Conservation (phyloP, 441 rosid species). For the Pelargonium exstipulatum region DNA sequence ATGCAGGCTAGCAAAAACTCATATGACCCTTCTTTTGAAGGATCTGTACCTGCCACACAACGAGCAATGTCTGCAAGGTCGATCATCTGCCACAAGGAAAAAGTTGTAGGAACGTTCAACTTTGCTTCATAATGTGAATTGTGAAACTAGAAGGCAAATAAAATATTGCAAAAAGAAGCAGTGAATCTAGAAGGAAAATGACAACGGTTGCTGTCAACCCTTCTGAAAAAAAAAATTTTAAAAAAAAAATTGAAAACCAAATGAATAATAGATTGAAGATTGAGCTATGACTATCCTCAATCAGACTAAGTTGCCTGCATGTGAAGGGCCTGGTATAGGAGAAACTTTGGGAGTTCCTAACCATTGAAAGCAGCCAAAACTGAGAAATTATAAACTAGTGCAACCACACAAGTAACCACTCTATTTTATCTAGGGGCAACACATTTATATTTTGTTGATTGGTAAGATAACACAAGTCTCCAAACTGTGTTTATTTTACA, state of each 20-base stretch:
- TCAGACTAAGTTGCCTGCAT: neutral
- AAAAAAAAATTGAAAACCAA: neutral
- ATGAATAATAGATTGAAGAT: constrained; percentile 3
- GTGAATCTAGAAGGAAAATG: constrained; percentile 14
- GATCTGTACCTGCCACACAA: constrained; percentile 64
- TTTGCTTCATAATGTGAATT: neutral
- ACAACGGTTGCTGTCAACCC: neutral
- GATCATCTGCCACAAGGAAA: constrained; percentile 48
- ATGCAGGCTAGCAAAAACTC: constrained; percentile 68
- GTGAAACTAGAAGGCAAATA: constrained; percentile 1
- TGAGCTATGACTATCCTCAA: neutral
- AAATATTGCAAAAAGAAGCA: neutral
- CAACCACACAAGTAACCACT: neutral
- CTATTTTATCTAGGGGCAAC: neutral
- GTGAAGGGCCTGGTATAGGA: neutral
- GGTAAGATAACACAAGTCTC: neutral
- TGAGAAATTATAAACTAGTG: neutral
- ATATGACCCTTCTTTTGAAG: constrained; percentile 50
- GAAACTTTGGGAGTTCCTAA: neutral
- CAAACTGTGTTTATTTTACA: neutral
- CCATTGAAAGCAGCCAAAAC: neutral
- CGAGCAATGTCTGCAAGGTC: constrained; percentile 84
- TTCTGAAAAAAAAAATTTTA: neutral
- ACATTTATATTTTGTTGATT: neutral
- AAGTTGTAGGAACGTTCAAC: constrained; percentile 1